Evolutionary conservation across 140 eudicot species (phyloP).

Genomic region (Eryngium alpinum): DNA sequence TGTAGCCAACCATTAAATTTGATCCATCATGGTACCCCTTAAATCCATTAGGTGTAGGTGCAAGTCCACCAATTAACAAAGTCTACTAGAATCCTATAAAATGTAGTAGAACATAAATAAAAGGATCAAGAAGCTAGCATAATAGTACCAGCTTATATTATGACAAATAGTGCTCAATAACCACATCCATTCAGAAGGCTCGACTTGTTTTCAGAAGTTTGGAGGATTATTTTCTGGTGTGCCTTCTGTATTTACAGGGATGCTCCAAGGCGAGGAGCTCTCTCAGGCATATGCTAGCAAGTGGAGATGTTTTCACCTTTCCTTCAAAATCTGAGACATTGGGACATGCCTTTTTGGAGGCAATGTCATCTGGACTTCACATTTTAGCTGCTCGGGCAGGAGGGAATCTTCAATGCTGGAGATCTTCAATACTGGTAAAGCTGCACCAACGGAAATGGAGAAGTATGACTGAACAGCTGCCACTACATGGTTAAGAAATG

Average conservation of each 20-base stretch:
- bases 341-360: constrained; percentile 88
- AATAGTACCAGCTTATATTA: too few species aligned
- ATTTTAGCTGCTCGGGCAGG: constrained; percentile 98
- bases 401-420: too few species aligned
- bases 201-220: constrained; percentile 51
- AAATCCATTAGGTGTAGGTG: too few species aligned
- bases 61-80: too few species aligned
- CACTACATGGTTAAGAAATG: constrained; percentile 68
- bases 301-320: constrained; percentile 88
- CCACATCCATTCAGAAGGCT: not conserved
- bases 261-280: constrained; percentile 85
- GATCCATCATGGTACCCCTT: too few species aligned
- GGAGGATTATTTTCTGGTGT: constrained; percentile 64
- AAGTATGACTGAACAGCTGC: constrained; percentile 98
- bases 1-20: too few species aligned
- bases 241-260: constrained; percentile 96
- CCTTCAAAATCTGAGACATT: constrained; percentile 98
- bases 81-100: too few species aligned
- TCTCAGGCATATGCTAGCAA: constrained; percentile 98
- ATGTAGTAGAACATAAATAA: too few species aligned
- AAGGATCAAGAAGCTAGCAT: too few species aligned
- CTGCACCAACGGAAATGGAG: constrained; percentile 88
- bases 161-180: not conserved
- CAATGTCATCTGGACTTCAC: constrained; percentile 97
- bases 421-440: too few species aligned